A percentile compares a stretch with the other conserved stretches of the same genome.
Evolutionary conservation across 2,329 filamentous ascomycete species (phyloP).

Genomic region (Cercospora brassicicola): DNA sequence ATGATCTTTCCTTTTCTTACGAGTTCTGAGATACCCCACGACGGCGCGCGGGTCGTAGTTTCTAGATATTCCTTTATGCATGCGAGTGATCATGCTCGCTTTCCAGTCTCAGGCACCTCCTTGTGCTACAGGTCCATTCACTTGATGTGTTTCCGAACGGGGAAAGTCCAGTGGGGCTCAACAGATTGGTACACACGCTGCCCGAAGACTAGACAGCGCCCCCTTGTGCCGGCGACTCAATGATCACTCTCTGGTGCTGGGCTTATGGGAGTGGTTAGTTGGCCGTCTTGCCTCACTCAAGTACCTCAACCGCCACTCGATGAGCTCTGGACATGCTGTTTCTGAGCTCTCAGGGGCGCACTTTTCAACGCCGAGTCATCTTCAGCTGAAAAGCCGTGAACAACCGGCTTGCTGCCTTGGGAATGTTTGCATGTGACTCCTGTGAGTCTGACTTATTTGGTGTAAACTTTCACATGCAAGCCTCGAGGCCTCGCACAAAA

Average conservation of each 20-base stretch:
- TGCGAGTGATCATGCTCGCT: neutral
- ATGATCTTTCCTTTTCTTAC: slow-evolving; percentile 1
- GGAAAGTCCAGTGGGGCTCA: neutral
- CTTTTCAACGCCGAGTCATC: neutral
- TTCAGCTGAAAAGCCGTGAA: neutral
- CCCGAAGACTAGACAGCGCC: neutral
- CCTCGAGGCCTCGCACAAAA: neutral
- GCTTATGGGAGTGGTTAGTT: too few species aligned
- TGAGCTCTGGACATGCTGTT: neutral
- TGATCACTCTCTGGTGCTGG: too few species aligned
- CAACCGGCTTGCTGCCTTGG: neutral
- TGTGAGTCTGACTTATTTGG: neutral
- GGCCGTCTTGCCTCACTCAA: too few species aligned
- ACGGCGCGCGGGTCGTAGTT: neutral
- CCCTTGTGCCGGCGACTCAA: neutral
- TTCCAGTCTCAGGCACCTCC: neutral
- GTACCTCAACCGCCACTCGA: too few species aligned
- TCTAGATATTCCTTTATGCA: slow-evolving; percentile 1
- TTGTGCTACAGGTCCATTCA: neutral
- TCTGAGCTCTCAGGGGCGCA: neutral
- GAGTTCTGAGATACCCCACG: slow-evolving; percentile 13
- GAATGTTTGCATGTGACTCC: neutral
- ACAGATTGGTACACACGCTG: too few species aligned
- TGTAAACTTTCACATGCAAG: neutral
- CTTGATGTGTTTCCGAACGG: neutral